phyloP scores from a whole-genome alignment of 768 basidiomycete species.

The Kondoa malvinella region DNA sequence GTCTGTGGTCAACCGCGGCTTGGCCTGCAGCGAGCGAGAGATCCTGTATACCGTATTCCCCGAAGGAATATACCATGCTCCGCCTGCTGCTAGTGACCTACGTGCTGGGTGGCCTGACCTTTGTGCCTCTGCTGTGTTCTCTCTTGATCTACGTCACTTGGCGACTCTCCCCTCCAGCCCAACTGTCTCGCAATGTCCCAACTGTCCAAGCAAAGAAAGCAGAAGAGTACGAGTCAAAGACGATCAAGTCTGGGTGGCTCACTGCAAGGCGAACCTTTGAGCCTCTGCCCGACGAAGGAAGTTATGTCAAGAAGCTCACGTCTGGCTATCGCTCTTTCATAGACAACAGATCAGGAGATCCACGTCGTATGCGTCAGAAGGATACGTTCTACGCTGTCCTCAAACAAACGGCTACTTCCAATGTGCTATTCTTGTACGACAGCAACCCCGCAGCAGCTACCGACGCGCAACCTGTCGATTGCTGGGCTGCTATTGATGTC shows the following conservation, averaged over 20 bases:
- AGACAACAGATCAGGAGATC: constrained; percentile 42
- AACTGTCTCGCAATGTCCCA: no score
- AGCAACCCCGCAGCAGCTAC: constrained; percentile 45
- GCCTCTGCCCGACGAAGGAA: constrained; percentile 16
- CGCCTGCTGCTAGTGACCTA: no score
- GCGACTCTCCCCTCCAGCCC: no score
- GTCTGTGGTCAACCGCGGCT: no score
- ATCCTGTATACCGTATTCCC: no score
- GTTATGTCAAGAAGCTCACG: constrained; percentile 22
- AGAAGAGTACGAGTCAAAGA: neutral
- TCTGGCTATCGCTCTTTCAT: constrained; percentile 27
- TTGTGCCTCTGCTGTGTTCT: no score
- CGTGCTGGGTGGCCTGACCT: no score
- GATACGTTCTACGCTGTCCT: constrained; percentile 85
- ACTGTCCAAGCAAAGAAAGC: no score
- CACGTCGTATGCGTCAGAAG: constrained; percentile 64
- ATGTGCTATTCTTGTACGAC: constrained; percentile 76
- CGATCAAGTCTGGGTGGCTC: constrained; percentile 45
- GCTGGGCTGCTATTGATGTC: constrained; percentile 76
- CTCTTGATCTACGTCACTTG: no score
- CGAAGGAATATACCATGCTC: no score
- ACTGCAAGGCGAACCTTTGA: constrained; percentile 39
- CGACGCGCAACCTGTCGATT: constrained; percentile 47
- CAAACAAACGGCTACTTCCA: constrained; percentile 45
- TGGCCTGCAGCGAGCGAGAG: no score